Conservation (phyloP, 2,329 filamentous ascomycete genomes). For the Fusarium pininemorale region DNA sequence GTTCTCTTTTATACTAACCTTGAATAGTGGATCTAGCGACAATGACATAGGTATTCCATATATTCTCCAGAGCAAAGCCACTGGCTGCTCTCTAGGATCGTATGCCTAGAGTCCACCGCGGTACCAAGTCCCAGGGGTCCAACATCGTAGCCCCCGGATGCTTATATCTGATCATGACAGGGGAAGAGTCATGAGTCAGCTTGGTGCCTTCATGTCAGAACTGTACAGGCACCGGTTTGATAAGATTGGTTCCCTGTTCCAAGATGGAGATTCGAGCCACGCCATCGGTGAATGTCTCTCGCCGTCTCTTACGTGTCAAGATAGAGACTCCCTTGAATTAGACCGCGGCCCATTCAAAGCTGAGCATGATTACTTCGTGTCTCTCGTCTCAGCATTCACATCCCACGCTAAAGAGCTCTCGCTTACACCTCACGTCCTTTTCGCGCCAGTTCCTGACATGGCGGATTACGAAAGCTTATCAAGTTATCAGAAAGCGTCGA, state of each 20-base stretch:
- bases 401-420: neutral
- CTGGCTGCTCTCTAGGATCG: neutral
- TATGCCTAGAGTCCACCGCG: neutral
- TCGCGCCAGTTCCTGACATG: neutral
- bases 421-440: neutral
- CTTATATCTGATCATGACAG: neutral
- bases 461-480: neutral
- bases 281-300: neutral
- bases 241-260: neutral
- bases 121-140: neutral
- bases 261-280: neutral
- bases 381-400: accelerated
- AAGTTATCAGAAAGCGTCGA: neutral
- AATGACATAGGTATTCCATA: neutral
- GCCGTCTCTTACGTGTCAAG: neutral
- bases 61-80: neutral
- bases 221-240: neutral
- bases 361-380: neutral
- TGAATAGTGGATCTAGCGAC: neutral
- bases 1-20: too few species aligned
- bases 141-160: neutral
- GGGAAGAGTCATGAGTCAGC: neutral
- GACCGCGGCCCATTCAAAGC: accelerated
- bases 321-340: neutral
- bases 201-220: neutral